Conservation (phyloP, 139 green algal species). For the Pycnococcus provasolii region DNA sequence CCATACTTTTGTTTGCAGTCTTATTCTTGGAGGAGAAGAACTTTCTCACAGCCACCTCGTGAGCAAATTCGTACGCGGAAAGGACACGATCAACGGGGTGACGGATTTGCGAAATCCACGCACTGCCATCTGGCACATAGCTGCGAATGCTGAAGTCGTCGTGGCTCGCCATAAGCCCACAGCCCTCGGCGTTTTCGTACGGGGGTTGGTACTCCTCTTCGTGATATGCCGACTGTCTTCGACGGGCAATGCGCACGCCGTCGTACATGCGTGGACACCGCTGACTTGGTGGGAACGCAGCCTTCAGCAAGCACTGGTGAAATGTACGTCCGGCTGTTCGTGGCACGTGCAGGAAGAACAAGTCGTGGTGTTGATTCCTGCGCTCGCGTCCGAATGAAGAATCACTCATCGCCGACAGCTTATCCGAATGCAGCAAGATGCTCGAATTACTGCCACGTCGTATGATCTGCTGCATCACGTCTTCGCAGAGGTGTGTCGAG, state of each 20-base stretch:
- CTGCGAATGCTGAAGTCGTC: slow-evolving; percentile 75
- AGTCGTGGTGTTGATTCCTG: too few species aligned
- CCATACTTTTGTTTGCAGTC: slow-evolving; percentile 1
- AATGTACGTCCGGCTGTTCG: slow-evolving; percentile 81
- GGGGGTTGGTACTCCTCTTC: slow-evolving; percentile 1
- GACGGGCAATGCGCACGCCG: slow-evolving; percentile 48
- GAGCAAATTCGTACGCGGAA: slow-evolving; percentile 76
- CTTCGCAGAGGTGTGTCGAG: too few species aligned
- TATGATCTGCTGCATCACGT: too few species aligned
- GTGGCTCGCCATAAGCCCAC: slow-evolving; percentile 58
- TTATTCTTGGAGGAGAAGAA: background rate
- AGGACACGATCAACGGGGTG: slow-evolving; percentile 71
- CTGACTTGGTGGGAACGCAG: slow-evolving; percentile 18
- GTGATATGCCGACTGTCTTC: slow-evolving; percentile 42
- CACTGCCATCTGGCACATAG: slow-evolving; percentile 19
- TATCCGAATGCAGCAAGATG: too few species aligned
- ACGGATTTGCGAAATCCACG: slow-evolving; percentile 43
- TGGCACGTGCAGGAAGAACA: slow-evolving; percentile 91
- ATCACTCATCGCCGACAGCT: too few species aligned
- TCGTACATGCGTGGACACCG: slow-evolving; percentile 68
- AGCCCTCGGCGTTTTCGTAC: too few species aligned
- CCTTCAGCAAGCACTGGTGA: slow-evolving; percentile 70
- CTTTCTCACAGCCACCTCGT: background rate
- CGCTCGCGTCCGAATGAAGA: too few species aligned
- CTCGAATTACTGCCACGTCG: too few species aligned